Evolutionary conservation across 2,329 filamentous ascomycete genomes (phyloP), one percentile per base, ranked within the genome.

Genomic region (Berkeleyomyces rouxiae): DNA sequence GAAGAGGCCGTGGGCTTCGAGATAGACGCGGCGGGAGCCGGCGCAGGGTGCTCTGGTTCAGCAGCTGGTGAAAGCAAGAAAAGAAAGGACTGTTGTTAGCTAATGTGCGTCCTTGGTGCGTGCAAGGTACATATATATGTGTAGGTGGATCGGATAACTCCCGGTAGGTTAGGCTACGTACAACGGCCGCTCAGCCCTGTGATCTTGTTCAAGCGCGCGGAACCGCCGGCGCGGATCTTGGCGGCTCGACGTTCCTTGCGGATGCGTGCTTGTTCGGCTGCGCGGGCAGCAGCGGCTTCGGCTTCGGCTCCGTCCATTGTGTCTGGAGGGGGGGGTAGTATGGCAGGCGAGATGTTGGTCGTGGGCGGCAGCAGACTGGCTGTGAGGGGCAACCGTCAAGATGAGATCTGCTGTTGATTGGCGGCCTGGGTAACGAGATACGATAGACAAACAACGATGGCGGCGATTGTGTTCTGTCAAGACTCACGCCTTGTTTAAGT

Each of bases 171-270:
- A 13, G 33, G 7, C 6, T 36, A 62, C 63, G 49, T 60, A 64
- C 63, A n/a, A 7, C 60, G 57, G 33, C 63, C 63, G 42, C 59
- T 60, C 4, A 65, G 37, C 1, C 85, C 84, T 10, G 85, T 88
- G 72, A 93, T 93, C 72, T 81, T 86, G 69, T 87, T 84, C 66
- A 93, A 74, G 65, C 88, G 77, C 46, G 83, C 80, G 16, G 83
- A 81, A 63, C 86, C 88, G 65, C 85, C 84, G 59, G 84, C 82
- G 68, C 80, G 82, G 73, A 91, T 84, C 77, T 91, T 92, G 64
- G 87, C 87, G 71, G 90, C 85, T 58, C 88, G 81, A 46, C 87
- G 83, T 72, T 91, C 87, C 72, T 90, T 88, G 68, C 88, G 85
- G 64, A 89, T 77, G 57, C 87, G 83, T 44, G 85, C 85, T 73